phyloP scores from a whole-genome alignment of 2,329 filamentous ascomycete genomes.

The Alternaria alternata region DNA sequence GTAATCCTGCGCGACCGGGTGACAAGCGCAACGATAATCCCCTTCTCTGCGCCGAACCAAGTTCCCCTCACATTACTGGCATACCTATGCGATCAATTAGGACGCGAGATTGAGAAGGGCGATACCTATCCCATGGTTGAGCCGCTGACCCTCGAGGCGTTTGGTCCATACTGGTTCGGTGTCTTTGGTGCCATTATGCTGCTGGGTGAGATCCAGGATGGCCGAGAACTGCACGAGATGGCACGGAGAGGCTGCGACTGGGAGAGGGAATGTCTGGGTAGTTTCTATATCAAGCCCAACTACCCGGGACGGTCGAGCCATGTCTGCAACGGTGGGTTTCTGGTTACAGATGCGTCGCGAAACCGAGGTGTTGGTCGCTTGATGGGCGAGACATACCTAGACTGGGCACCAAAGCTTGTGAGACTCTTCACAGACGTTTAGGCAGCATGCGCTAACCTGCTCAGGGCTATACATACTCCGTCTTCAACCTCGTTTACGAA shows the following conservation, averaged over 20 bases:
- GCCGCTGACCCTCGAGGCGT: constrained; percentile 74
- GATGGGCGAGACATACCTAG: constrained; percentile 62
- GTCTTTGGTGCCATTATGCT: constrained; percentile 91
- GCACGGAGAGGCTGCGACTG: constrained; percentile 67
- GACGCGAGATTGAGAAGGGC: constrained; percentile 89
- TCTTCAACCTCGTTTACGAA: constrained; percentile 95
- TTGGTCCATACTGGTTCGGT: constrained; percentile 87
- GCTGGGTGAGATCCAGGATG: constrained; percentile 70
- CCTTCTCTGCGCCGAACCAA: constrained; percentile 77
- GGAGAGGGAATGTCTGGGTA: constrained; percentile 82
- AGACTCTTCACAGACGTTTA: constrained; percentile 15
- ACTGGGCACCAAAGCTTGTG: constrained; percentile 62
- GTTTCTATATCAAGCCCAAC: constrained; percentile 94
- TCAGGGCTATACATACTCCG: constrained; percentile 85
- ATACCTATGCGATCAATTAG: constrained; percentile 84
- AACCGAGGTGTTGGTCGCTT: constrained; percentile 60
- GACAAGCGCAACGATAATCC: constrained; percentile 83
- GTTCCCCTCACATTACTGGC: constrained; percentile 77
- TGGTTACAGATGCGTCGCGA: constrained; percentile 58
- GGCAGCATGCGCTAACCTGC: constrained; percentile 10
- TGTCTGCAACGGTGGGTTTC: constrained; percentile 73
- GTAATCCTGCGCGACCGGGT: constrained; percentile 85
- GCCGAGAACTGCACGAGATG: constrained; percentile 61
- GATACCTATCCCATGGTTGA: constrained; percentile 92
- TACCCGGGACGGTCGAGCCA: constrained; percentile 91